Base-by-base conservation (phyloP, 176 grass and related monocot genomes). In the Thinopyrum elongatum region DNA sequence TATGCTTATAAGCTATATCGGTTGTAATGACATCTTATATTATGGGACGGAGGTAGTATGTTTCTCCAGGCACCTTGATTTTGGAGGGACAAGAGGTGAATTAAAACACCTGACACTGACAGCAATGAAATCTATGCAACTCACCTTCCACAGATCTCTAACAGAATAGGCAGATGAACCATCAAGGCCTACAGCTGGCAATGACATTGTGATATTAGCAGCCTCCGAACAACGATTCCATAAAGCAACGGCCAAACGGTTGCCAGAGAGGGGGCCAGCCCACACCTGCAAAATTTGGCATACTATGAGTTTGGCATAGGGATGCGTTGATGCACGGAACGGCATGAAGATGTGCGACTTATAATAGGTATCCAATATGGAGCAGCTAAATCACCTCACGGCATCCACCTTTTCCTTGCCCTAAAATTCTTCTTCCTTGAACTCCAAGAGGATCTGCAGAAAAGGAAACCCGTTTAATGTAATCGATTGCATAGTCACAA, bases 401-500 rank as follows among this genome's bases (percentile, higher is more conserved):
- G 35, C 96, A 98, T 85, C 87, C 92, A 33, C 36, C 74, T 58
- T 90, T 89, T 51, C 93, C 93, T 89, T 95, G 62, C 33, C 78
- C 79, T 62, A 75, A 85, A 47, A 98, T 80, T 80, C 80, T 95
- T 87, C 93, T 92, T 80, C 96, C 96, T 91, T 98, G 96, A 79
- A 98, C 71, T 82, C 96, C 96, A 82, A 95, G 86, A 92, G 91
- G 76, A 82, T 98, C 96, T 98, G 65, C 74, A 92, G 70, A 78
- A 87, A 91, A 89, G 11, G 30, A 41, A 91, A 88, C 36, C 41
- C 41, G 28, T 39, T 65, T 12, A 26, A 44, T 51, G 64, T 77
- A 89, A 74, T 26, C 9, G 3, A 34, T 39, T 71, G 33, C 17
- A 21, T 29, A 70, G 47, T 28, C 47, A 63, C 1, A 86, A 13